Base-by-base conservation (phyloP, 352 stramenopile genomes). In the Pythium aquatile region DNA sequence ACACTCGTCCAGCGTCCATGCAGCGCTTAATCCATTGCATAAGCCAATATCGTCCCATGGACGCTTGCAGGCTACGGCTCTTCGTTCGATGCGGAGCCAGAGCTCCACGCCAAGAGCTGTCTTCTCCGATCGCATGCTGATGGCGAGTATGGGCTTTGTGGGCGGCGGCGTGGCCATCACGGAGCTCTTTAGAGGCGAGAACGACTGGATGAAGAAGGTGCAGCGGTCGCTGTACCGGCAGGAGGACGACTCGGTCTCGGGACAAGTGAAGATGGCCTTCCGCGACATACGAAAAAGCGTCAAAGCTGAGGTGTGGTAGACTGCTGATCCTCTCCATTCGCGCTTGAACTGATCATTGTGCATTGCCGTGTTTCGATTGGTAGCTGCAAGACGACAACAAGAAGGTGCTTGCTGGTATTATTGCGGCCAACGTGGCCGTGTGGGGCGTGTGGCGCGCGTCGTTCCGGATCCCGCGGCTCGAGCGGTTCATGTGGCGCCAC, bases 401-500 rank as follows among this genome's bases (percentile, higher is more conserved):
- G 39, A 87, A 78, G 35, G 73, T 74, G n/a, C 63, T 94, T n/a
- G 73, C 77, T 3, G 66, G 51, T 1, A 48, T 94, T 16, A 90
- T 94, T 57, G 84, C 74, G 14, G 59, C 74, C 26, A 94, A 94
- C 70, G 84, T 81, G 7, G 33, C 79, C 1, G 74, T 93, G 4
- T 92, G 91, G 62, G 83, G 79, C 14, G 61, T 94, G 32, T 94
- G 83, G 85, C 81, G 83, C 5, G 42, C 81, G n/a, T 91, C 85
- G 16, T 78, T 84, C 30, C 58, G 72, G 5, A 65, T 77, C 35
- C 73, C 72, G 5, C 55, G 44, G 44, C 57, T 94, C 47, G 73
- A 90, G 40, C 68, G 75, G 4, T 88, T 89, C 54, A 94, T 94
- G 83, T 94, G 86, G 86, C 65, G 72, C 48, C 79, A 94, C 54